Percentiles rank a stretch among this genome's conserved stretches.
Conservation (phyloP, 352 stramenopile species). For the Phytopythium litorale region DNA sequence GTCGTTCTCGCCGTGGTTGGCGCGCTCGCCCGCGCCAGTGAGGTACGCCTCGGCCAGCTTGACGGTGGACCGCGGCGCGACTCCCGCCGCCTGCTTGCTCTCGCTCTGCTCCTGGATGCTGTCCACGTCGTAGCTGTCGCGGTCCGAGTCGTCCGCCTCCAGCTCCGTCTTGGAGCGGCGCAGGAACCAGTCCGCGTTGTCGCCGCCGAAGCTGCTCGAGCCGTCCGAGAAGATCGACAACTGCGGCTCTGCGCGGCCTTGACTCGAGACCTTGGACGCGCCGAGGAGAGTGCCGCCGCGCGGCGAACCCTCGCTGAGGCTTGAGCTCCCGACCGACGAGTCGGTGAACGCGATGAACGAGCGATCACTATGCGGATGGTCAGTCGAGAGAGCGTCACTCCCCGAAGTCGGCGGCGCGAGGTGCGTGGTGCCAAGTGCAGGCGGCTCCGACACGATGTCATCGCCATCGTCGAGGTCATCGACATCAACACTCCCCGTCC, state of each 20-base stretch:
- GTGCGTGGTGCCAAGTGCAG: slow-evolving; percentile 3
- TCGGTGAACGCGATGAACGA: slow-evolving; percentile 44
- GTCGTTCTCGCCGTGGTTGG: slow-evolving; percentile 11
- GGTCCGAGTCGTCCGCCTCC: slow-evolving; percentile 25
- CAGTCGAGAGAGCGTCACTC: background rate
- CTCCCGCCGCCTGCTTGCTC: background rate
- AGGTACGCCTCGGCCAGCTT: background rate
- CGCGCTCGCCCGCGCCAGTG: background rate
- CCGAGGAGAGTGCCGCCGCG: background rate
- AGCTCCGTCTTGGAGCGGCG: slow-evolving; percentile 40
- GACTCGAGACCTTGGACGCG: background rate
- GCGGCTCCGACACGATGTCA: slow-evolving; percentile 15
- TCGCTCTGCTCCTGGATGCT: slow-evolving; percentile 5
- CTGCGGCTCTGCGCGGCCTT: slow-evolving; percentile 11
- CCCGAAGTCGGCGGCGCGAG: slow-evolving; percentile 6
- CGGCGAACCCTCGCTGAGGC: background rate
- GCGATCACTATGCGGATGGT: slow-evolving; percentile 21
- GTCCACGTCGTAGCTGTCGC: slow-evolving; percentile 21
- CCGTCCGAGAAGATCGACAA: slow-evolving; percentile 45
- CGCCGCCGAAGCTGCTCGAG: slow-evolving; percentile 33
- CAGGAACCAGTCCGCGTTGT: slow-evolving; percentile 42
- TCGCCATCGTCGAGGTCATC: slow-evolving; percentile 28
- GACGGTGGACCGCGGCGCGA: background rate
- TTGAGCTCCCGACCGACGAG: slow-evolving; percentile 21
- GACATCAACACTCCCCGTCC: slow-evolving; percentile 31